Conservation (phyloP, 2,329 filamentous ascomycete genomes). For the Zymoseptoria tritici region DNA sequence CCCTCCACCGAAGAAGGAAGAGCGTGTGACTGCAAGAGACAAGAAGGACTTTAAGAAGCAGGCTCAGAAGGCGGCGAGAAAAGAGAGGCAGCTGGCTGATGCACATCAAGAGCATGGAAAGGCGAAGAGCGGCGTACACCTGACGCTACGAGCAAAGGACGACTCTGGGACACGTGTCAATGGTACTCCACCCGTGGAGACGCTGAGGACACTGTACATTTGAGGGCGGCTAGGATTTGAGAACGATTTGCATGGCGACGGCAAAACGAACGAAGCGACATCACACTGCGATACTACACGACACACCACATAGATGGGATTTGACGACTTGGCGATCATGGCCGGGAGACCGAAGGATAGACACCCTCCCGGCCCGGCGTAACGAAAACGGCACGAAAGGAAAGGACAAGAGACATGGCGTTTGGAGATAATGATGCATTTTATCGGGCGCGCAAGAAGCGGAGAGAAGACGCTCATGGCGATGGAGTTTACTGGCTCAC, state of each 20-base stretch:
- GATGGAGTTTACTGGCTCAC: background rate
- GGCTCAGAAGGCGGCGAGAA: slow-evolving; percentile 36
- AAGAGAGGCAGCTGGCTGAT: slow-evolving; percentile 30
- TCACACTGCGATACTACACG: background rate
- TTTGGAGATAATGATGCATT: background rate
- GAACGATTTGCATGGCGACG: background rate
- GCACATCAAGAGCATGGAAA: slow-evolving; percentile 7
- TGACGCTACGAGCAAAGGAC: slow-evolving; percentile 26
- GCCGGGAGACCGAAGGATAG: background rate
- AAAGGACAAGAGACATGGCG: background rate
- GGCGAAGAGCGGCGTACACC: slow-evolving; percentile 19
- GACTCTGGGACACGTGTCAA: slow-evolving; percentile 28
- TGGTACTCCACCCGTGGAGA: slow-evolving; percentile 31
- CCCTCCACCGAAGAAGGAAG: slow-evolving; percentile 20
- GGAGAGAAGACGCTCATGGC: background rate
- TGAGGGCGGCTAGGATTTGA: slow-evolving; percentile 12
- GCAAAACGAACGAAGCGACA: background rate
- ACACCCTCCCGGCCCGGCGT: background rate
- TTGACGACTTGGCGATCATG: background rate
- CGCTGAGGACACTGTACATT: slow-evolving; percentile 33
- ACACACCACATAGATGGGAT: background rate
- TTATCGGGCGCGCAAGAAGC: background rate
- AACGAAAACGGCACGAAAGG: background rate
- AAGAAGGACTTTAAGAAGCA: slow-evolving; percentile 35
- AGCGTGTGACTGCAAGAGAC: slow-evolving; percentile 30